Evolutionary conservation across 208 protist genomes (phyloP).

Genomic region (Trypanosomatidae sp.): DNA sequence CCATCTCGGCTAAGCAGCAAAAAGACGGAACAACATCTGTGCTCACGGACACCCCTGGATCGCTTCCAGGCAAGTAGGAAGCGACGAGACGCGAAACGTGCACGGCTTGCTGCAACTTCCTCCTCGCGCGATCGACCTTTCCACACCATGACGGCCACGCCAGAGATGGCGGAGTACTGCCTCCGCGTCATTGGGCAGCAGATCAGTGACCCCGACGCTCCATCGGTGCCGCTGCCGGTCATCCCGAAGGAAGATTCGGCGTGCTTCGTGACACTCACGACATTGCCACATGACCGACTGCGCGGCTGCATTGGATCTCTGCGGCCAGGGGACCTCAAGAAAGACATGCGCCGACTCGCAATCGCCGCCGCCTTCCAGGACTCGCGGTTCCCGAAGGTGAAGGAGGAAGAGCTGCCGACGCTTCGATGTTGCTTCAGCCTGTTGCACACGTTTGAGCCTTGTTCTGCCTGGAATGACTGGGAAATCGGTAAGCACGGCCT

Average conservation of each 20-base stretch:
- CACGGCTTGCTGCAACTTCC: background rate
- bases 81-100: background rate
- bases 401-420: slow-evolving; percentile 53
- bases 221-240: slow-evolving; percentile 31
- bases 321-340: slow-evolving; percentile 48
- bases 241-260: slow-evolving; percentile 71
- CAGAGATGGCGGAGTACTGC: slow-evolving; percentile 89
- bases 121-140: background rate
- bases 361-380: slow-evolving; percentile 73
- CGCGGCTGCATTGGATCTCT: slow-evolving; percentile 89
- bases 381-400: slow-evolving; percentile 70
- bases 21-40: background rate
- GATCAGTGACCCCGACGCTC: slow-evolving; percentile 32
- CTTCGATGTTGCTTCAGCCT: slow-evolving; percentile 81
- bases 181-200: slow-evolving; percentile 62
- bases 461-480: slow-evolving; percentile 78
- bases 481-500: slow-evolving; percentile 83
- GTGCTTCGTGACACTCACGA: slow-evolving; percentile 81
- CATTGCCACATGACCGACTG: slow-evolving; percentile 47
- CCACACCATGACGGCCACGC: slow-evolving; percentile 50
- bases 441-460: slow-evolving; percentile 81
- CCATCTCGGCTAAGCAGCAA: background rate
- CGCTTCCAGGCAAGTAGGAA: slow-evolving; percentile 3
- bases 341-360: slow-evolving; percentile 75
- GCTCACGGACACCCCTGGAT: background rate